A percentile compares a stretch with the other conserved stretches of the same genome.
Conservation (phyloP, 345 rosid genomes). For the Lumnitzera littorea region DNA sequence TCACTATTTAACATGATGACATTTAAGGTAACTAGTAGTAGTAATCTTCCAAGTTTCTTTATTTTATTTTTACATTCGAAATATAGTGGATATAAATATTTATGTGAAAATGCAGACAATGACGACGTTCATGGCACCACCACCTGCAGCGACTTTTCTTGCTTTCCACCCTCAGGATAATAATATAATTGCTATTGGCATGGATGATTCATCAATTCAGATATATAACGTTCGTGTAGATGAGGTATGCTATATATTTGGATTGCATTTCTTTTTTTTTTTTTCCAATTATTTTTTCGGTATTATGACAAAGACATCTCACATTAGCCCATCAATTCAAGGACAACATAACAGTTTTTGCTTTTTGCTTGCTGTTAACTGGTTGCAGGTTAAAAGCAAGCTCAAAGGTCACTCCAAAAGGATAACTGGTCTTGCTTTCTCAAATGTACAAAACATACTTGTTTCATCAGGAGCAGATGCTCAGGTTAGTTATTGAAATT, state of each 20-base stretch:
- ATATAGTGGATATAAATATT: not conserved
- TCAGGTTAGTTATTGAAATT: constrained; percentile 34
- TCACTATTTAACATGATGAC: constrained; percentile 90
- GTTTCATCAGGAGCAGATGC: constrained; percentile 90
- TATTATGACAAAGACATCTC: not conserved
- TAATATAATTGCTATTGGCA: constrained; percentile 77
- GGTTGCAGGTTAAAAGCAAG: constrained; percentile 57
- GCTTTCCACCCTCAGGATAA: constrained; percentile 90
- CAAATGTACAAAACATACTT: constrained; percentile 50
- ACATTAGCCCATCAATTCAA: not conserved
- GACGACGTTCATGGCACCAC: constrained; percentile 78
- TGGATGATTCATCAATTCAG: constrained; percentile 83
- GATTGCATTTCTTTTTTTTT: not conserved
- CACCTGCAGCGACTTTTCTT: constrained; percentile 75
- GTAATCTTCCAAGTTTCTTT: not conserved
- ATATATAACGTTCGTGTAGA: constrained; percentile 82
- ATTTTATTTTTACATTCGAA: not conserved
- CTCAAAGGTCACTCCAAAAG: constrained; percentile 77
- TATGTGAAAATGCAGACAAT: constrained; percentile 17
- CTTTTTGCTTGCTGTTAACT: not conserved
- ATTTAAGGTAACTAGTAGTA: constrained; percentile 48
- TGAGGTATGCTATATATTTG: constrained; percentile 37
- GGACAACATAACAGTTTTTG: not conserved
- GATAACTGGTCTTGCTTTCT: constrained; percentile 81
- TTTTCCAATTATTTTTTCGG: no score